Evolutionary conservation across 1,284 basidiomycete genomes (phyloP), one percentile per base, ranked within the genome.

Genomic region (Gomphus bonarii): DNA sequence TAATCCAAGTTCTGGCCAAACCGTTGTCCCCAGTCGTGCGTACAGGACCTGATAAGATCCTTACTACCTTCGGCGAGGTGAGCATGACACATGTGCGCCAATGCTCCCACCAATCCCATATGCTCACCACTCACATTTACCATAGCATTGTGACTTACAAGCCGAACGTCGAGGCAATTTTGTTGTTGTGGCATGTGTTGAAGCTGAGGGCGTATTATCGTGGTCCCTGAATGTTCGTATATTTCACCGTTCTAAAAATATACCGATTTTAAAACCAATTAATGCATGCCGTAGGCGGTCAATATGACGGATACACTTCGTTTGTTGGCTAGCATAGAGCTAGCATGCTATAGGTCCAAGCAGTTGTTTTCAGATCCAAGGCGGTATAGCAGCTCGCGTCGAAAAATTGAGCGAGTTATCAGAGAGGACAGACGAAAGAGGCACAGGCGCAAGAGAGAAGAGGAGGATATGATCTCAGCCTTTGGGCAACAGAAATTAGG

Each of bases 91-190:
- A 50, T 18, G 49, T 50, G 49, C 49, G 49, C 49, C 25, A 25
- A 31, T 20, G 6, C 28, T 42, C 28, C 52, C 11, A 43, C 35
- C 20, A 1, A 31, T 42, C 18, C 14, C 14, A 31, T 12, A 31
- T 22, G 8, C 28, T 50, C 43, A 35, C 33, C 2, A 7, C 31
- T 38, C 22, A 30, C 31, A 14, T 20, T 54, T 43, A 47, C 57
- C 44, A 35, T 62, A 88, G 86, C 70, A 76, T 47, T 79, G 80
- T 59, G 83, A 89, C 66, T 70, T 90, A 42, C 84, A 88, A 70
- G 86, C 87, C 22, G 87, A 90, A 69, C 86, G 85, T 68, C 79
- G 87, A 62, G 88, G 87, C 54, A 90, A 88, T 67, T 90, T 90
- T 65, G 82, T 90, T 28, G 85, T 90, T 31, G 77, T 90, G 58